Percentiles rank a stretch among this genome's conserved stretches.
phyloP scores from a whole-genome alignment of 768 basidiomycete genomes.

The Austroboletus festivus region DNA sequence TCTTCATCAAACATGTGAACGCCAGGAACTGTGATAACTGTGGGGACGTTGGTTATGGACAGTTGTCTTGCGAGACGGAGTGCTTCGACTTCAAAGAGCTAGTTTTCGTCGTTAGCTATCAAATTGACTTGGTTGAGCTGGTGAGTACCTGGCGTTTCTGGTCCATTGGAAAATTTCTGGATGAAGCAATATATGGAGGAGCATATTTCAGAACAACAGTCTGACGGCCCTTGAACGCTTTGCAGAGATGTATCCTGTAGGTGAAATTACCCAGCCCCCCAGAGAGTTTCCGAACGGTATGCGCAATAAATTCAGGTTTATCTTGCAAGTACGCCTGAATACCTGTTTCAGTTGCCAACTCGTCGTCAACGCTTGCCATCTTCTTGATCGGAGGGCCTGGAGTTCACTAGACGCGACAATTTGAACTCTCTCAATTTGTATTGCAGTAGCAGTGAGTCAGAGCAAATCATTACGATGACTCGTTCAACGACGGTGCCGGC shows the following conservation, averaged over 20 bases:
- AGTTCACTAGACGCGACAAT: no score
- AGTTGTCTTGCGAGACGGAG: constrained; percentile 40
- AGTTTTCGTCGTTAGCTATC: constrained; percentile 32
- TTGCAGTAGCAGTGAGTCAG: constrained; percentile 11
- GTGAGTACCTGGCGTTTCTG: constrained; percentile 52
- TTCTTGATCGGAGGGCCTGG: not conserved
- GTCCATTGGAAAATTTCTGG: constrained; percentile 31
- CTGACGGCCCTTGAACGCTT: constrained; percentile 37
- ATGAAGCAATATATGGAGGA: constrained; percentile 39
- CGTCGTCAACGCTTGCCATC: constrained; percentile 18
- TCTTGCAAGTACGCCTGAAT: constrained; percentile 42
- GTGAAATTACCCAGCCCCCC: constrained; percentile 58
- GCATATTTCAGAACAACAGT: constrained; percentile 62
- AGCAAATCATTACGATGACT: not conserved
- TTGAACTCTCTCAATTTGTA: no score
- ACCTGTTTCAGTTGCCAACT: constrained; percentile 30
- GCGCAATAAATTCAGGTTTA: constrained; percentile 45
- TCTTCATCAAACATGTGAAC: constrained; percentile 50
- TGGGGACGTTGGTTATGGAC: constrained; percentile 28
- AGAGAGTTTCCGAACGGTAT: constrained; percentile 37
- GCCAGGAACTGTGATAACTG: constrained; percentile 46
- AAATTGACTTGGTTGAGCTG: not conserved
- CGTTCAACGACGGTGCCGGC: not conserved
- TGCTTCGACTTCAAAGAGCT: constrained; percentile 46
- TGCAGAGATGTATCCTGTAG: constrained; percentile 49